Evolutionary conservation across 352 stramenopile genomes (phyloP), one percentile per base, ranked within the genome.

Genomic region (Lagenidium giganteum): DNA sequence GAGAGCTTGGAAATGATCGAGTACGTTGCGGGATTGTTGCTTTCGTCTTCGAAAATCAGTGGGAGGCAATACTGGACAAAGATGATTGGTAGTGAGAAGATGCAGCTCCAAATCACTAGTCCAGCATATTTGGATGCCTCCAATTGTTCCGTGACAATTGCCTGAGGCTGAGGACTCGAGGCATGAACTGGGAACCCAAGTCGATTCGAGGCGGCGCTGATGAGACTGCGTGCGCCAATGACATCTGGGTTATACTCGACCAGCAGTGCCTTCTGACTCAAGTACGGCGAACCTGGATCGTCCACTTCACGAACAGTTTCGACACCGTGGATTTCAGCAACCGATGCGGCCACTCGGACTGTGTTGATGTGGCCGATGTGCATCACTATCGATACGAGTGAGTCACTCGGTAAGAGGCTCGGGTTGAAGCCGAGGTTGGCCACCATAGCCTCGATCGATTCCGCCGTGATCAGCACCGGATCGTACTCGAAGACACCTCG

Each of bases 371-470:
- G 55, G 4, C 60, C 64, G 14, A 84, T 42, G 14, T 83, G 64
- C 20, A 88, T 42, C 30, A 86, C 57, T 21, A 88, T 48, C 16
- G 65, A 61, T 23, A 80, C 68, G 17, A 81, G 47, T 11, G 67
- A 65, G 9, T 83, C 74, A 38, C 60, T 70, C 9, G 64, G 66
- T 32, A 82, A 34, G 12, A 76, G 60, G 12, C 53, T 70, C 5
- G 79, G 62, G 17, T 83, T 65, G 51, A 95, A 96, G 2, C 86
- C 86, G 30, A 88, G 63, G 1, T 62, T 76, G 9, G 45, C 48
- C 22, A 88, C 66, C 13, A 84, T 70, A 7, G 67, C 38, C 42
- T 88, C 75, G 34, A 96, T 77, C 9, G 41, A 38, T 13, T 87
- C 63, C 4, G 84, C 56, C 1, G 87, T 65, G 14, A 76, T 33